Evolutionary conservation across 2,329 filamentous ascomycete genomes (phyloP).

Genomic region (Colletotrichum sp.): DNA sequence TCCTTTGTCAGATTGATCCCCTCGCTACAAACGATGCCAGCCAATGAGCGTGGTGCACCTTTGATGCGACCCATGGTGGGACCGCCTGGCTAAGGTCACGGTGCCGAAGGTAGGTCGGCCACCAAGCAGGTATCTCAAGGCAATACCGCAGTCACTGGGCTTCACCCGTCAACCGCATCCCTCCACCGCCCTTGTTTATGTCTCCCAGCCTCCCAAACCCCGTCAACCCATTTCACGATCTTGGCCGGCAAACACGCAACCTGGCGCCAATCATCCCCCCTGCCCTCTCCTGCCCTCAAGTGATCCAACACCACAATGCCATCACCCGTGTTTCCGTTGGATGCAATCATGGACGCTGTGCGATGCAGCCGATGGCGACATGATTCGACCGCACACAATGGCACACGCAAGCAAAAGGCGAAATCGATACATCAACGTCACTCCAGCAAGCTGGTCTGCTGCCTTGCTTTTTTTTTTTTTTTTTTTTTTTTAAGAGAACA

Average conservation of each 20-base stretch:
- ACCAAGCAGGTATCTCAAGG: no score
- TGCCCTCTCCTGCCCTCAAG: not conserved
- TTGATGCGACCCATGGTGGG: not conserved
- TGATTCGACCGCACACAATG: not conserved
- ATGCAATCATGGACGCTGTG: not conserved
- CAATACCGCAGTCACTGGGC: no score
- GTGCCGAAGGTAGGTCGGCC: no score
- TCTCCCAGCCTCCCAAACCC: not conserved
- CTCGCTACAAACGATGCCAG: not conserved
- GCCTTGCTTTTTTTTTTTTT: not conserved
- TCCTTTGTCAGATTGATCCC: not conserved
- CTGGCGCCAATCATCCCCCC: slow-evolving; percentile 6
- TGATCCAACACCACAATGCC: slow-evolving; percentile 9
- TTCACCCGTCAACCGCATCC: no score
- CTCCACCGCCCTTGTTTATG: no score
- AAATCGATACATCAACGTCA: slow-evolving; percentile 6
- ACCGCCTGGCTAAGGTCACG: not conserved
- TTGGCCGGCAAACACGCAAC: slow-evolving; percentile 19
- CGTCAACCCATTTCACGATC: slow-evolving; percentile 13
- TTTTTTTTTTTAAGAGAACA: no score
- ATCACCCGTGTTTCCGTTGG: slow-evolving; percentile 6
- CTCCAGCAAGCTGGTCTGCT: not conserved
- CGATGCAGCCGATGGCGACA: not conserved
- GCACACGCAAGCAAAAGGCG: not conserved
- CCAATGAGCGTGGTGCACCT: not conserved